Evolutionary conservation across 257 asterid genomes (phyloP), one percentile per base, ranked within the genome.

Genomic region (Craterostigma plantagineum): DNA sequence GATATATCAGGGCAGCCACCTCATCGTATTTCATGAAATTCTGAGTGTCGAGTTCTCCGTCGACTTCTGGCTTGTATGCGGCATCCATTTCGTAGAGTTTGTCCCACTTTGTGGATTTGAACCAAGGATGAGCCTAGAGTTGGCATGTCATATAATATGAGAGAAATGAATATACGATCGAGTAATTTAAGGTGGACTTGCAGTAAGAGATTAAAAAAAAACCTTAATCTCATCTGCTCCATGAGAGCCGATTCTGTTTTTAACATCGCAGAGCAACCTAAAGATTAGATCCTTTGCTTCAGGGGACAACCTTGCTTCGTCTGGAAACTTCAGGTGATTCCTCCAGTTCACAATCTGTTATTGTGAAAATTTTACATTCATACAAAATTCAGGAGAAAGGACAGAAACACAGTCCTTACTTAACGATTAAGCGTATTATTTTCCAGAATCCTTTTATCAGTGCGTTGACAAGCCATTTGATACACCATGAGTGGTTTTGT

Each of bases 221-320:
- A 76, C 96, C 87, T 80, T 84, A 62, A 84, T 72, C 55, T 76
- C 76, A 1, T 70, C 69, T n/a, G 81, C 80, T 35, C 96, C 96
- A 39, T 10, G 54, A 52, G 77, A 56, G 53, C 96, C 96, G 44
- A 84, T 59, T 60, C 96, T 66, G 45, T 53, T 34, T 38, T 67
- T 65, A 52, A 56, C 86, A 55, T 76, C 75, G 54, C 86, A 65
- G 48, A 82, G 76, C 69, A 82, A 53, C 59, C 63, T 50, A 42
- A 57, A 53, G 33, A 82, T 82, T 48, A 82, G 71, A 71, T 76
- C 77, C 61, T 62, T 82, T 13, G 91, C 95, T 57, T 71, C 86
- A 35, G 72, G 77, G 33, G 75, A 57, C 46, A 79, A 6, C 71
- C 77, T 68, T 51, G 75, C 62, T 48, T 73, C 76, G 18, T 50